Conservation (phyloP, 164 flowering plant genomes). For the Platanus orientalis region DNA sequence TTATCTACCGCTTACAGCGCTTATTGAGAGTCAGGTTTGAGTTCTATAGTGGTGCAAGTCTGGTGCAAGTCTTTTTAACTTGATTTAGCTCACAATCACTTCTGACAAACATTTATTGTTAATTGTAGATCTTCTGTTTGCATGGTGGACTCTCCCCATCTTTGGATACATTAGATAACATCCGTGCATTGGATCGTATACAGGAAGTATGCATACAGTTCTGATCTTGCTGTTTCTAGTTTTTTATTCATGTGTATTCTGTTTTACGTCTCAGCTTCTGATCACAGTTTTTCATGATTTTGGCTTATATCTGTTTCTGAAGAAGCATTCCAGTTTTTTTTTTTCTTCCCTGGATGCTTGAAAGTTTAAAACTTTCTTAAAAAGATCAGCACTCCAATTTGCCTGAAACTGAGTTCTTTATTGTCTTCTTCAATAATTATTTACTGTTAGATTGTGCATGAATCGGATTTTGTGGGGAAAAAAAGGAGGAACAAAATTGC, state of each 20-base stretch:
- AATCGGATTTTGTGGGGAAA: too few relatives aligned
- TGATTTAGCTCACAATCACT: neutral
- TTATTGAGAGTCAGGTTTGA: conserved; percentile 81
- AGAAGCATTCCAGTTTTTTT: too few relatives aligned
- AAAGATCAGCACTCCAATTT: too few relatives aligned
- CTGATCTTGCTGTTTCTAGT: neutral
- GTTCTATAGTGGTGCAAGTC: conserved; percentile 1
- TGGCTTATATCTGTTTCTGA: too few relatives aligned
- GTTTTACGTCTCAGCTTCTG: too few relatives aligned
- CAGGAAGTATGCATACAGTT: conserved; percentile 52
- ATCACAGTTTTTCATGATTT: too few relatives aligned
- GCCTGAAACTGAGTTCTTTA: too few relatives aligned
- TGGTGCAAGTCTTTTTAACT: neutral
- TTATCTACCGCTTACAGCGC: conserved; percentile 75
- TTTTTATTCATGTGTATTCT: neutral
- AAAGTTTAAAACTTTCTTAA: too few relatives aligned
- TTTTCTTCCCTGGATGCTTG: too few relatives aligned
- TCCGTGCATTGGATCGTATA: conserved; percentile 74
- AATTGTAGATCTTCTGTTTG: conserved; percentile 64
- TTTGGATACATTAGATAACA: conserved; percentile 75
- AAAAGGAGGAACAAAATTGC: too few relatives aligned
- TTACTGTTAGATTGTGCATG: too few relatives aligned
- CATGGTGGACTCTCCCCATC: conserved; percentile 91
- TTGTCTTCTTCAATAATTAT: too few relatives aligned
- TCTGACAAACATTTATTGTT: conserved; percentile 4